Evolutionary conservation across 768 basidiomycete genomes (phyloP).

Genomic region (Tremella mesenterica): DNA sequence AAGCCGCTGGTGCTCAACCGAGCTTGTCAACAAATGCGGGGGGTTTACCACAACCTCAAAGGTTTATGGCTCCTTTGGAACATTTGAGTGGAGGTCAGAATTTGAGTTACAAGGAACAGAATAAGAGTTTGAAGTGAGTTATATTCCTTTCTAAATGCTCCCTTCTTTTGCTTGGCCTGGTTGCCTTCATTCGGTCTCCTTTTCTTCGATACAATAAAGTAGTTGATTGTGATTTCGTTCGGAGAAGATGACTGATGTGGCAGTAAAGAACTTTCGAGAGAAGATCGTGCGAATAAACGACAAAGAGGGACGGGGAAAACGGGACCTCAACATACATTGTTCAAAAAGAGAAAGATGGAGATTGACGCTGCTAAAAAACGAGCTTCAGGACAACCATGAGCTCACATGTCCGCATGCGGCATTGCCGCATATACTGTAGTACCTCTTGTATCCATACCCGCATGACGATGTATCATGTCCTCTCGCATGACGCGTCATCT

Average conservation of each 20-base stretch:
- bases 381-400: background rate
- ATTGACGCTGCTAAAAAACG: slow-evolving; percentile 7
- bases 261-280: slow-evolving; percentile 35
- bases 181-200: no score
- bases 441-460: no score
- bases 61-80: slow-evolving; percentile 41
- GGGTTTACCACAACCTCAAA: slow-evolving; percentile 25
- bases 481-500: no score
- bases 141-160: no score
- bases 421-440: no score
- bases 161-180: no score
- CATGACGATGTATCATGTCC: no score
- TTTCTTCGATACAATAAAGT: background rate
- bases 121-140: slow-evolving; percentile 44
- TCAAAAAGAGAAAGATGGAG: slow-evolving; percentile 12
- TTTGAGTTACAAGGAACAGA: slow-evolving; percentile 44
- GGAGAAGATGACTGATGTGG: background rate
- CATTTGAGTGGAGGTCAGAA: slow-evolving; percentile 44
- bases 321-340: slow-evolving; percentile 12
- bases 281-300: slow-evolving; percentile 22
- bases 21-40: slow-evolving; percentile 1
- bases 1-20: slow-evolving; percentile 14
- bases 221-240: background rate
- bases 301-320: slow-evolving; percentile 5
- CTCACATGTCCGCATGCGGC: no score